Percentiles rank a stretch among this genome's conserved stretches.
Conservation (phyloP, 1,284 basidiomycete genomes). For the Tausonia pullulans region DNA sequence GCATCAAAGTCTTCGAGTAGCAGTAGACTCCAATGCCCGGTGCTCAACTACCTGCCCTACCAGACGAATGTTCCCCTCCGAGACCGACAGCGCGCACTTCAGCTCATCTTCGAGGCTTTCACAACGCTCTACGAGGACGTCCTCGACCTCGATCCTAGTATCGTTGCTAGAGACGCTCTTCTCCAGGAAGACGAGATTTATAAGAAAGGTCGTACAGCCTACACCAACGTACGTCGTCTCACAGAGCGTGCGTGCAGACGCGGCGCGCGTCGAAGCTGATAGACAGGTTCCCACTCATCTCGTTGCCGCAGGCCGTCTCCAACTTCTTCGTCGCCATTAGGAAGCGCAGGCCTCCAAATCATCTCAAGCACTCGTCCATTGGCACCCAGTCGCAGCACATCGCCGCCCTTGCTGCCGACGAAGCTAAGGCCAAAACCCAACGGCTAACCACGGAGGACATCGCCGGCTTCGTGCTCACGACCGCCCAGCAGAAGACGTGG, state of each 20-base stretch:
- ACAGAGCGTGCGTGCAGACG: neutral
- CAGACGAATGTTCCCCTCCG: constrained; percentile 12
- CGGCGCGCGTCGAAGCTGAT: neutral
- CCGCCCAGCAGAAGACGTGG: constrained; percentile 52
- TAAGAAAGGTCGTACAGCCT: constrained; percentile 4
- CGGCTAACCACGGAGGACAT: constrained; percentile 45
- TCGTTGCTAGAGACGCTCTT: constrained; percentile 7
- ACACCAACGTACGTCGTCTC: constrained; percentile 6
- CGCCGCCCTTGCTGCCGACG: constrained; percentile 44
- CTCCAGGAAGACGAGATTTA: constrained; percentile 15
- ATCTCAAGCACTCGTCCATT: constrained; percentile 55
- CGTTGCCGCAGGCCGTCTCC: constrained; percentile 1
- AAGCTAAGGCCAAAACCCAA: constrained; percentile 48
- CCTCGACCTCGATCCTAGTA: neutral
- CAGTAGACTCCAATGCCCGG: no score
- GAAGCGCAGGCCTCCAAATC: constrained; percentile 52
- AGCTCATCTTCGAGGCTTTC: constrained; percentile 4
- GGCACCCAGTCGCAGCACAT: constrained; percentile 63
- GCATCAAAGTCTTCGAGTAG: no score
- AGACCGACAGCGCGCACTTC: constrained; percentile 7
- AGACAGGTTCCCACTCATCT: neutral
- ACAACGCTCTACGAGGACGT: constrained; percentile 2
- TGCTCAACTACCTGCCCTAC: constrained; percentile 1
- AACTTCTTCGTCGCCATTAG: constrained; percentile 27
- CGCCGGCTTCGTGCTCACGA: constrained; percentile 47